Percentiles rank a stretch among this genome's conserved stretches.
These are phyloP conservation scores for Triadica sebifera DNA, from an alignment of 345 rosid species.

Conservation along the genomic window DNA sequence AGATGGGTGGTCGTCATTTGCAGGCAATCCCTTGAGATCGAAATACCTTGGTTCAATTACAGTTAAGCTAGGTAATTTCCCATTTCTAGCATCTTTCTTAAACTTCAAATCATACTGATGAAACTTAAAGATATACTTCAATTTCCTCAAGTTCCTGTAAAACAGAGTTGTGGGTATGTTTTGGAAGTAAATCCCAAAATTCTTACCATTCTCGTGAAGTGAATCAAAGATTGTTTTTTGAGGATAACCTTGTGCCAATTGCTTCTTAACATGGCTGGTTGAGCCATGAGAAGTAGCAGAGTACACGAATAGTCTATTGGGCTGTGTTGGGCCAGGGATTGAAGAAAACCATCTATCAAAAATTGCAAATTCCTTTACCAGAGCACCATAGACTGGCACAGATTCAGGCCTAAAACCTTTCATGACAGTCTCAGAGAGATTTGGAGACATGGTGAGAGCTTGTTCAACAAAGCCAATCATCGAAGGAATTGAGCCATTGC, in stretches of 20 bases:
- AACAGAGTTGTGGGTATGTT: conserved; percentile 81
- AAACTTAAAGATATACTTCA: conserved; percentile 70
- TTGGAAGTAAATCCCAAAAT: conserved; percentile 78
- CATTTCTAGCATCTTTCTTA: conserved; percentile 66
- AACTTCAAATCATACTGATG: conserved; percentile 61
- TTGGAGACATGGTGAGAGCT: conserved; percentile 69
- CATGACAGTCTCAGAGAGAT: conserved; percentile 78
- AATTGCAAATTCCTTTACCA: conserved; percentile 71
- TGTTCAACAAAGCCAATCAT: conserved; percentile 94
- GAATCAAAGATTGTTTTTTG: conserved; percentile 93
- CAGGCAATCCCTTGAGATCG: conserved; percentile 67
- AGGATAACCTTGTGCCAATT: conserved; percentile 77
- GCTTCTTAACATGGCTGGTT: conserved; percentile 76
- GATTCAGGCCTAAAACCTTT: conserved; percentile 74
- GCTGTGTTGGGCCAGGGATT: conserved; percentile 97
- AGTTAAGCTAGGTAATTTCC: conserved; percentile 68
- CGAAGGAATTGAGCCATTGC: conserved; percentile 63
- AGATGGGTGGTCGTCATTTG: conserved; percentile 92
- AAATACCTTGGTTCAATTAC: conserved; percentile 90
- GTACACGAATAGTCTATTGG: conserved; percentile 81
- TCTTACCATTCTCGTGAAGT: conserved; percentile 55
- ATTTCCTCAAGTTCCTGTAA: conserved; percentile 77
- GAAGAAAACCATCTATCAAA: conserved; percentile 95
- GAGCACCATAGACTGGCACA: conserved; percentile 63
- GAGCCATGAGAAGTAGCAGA: conserved; percentile 97